Percentiles rank a stretch among this genome's conserved stretches.
Conservation (phyloP, 2,329 filamentous ascomycete genomes). For the Phaeosphaeriaceae sp. region DNA sequence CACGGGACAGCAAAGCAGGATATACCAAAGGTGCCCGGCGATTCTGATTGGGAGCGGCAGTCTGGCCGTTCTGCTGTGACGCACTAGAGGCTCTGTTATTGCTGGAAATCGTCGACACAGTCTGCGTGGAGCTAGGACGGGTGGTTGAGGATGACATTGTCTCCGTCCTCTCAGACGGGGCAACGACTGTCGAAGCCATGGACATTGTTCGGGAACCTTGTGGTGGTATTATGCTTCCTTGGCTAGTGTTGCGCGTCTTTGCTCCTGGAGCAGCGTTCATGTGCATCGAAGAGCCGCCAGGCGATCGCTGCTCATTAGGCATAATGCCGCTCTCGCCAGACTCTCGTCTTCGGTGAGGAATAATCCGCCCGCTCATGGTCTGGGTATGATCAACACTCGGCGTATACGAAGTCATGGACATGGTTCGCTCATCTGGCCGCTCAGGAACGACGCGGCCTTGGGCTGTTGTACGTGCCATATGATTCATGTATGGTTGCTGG, state of each 20-base stretch:
- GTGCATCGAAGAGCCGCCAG: slow-evolving; percentile 29
- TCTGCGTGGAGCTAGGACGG: slow-evolving; percentile 47
- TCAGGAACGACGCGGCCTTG: slow-evolving; percentile 92
- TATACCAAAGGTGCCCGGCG: slow-evolving; percentile 85
- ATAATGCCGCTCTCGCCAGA: slow-evolving; percentile 51
- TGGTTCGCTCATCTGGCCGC: slow-evolving; percentile 88
- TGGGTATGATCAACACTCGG: slow-evolving; percentile 80
- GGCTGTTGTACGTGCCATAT: slow-evolving; percentile 81
- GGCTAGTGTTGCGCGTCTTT: slow-evolving; percentile 45
- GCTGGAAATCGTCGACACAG: slow-evolving; percentile 27
- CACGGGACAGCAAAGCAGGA: slow-evolving; percentile 89
- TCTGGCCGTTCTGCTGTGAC: slow-evolving; percentile 52
- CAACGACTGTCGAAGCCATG: slow-evolving; percentile 84
- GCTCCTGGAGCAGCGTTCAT: slow-evolving; percentile 37
- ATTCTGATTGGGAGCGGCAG: slow-evolving; percentile 59
- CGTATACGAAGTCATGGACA: slow-evolving; percentile 90
- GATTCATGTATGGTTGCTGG: slow-evolving; percentile 75
- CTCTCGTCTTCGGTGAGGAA: slow-evolving; percentile 76
- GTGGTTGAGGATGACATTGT: slow-evolving; percentile 61
- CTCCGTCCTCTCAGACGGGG: slow-evolving; percentile 69
- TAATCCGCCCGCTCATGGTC: slow-evolving; percentile 91
- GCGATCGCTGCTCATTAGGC: slow-evolving; percentile 25
- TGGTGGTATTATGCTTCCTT: slow-evolving; percentile 43
- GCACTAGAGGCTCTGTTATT: slow-evolving; percentile 50
- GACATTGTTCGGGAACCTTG: slow-evolving; percentile 77